Conservation (phyloP, 805 yeast genomes). For the Yarrowia porcina region DNA sequence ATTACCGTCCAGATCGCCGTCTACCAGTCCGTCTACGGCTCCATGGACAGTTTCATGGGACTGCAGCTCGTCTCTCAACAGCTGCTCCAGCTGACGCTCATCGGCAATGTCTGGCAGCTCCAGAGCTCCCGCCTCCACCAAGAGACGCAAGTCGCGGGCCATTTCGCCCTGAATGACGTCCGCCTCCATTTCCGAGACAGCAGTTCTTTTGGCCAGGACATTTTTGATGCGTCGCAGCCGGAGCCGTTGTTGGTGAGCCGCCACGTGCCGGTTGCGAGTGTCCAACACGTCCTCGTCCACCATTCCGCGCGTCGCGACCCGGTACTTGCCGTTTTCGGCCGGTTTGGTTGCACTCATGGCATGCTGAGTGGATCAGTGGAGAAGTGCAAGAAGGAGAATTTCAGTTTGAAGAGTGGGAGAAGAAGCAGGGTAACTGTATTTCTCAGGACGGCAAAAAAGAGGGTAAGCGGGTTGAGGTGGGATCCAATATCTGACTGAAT, state of each 20-base stretch:
- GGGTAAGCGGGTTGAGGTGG: not conserved
- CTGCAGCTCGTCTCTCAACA: slow-evolving; percentile 16
- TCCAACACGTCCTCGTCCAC: slow-evolving; percentile 18
- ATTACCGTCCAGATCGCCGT: slow-evolving; percentile 17
- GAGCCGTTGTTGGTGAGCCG: slow-evolving; percentile 11
- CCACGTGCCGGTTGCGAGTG: slow-evolving; percentile 20
- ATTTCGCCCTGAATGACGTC: slow-evolving; percentile 14
- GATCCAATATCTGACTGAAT: not conserved
- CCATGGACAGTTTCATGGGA: slow-evolving; percentile 6
- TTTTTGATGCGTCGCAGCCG: slow-evolving; percentile 22
- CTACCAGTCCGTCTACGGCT: slow-evolving; percentile 12
- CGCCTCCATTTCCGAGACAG: slow-evolving; percentile 15
- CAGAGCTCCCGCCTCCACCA: slow-evolving; percentile 20
- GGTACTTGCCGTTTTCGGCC: slow-evolving; percentile 23
- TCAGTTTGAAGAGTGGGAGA: not conserved
- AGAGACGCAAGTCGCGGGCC: slow-evolving; percentile 23
- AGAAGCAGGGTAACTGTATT: not conserved
- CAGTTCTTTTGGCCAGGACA: slow-evolving; percentile 15
- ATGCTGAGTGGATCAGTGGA: not conserved
- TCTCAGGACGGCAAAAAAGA: not conserved
- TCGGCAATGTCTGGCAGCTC: slow-evolving; percentile 14
- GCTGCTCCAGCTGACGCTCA: slow-evolving; percentile 8
- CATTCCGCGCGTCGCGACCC: slow-evolving; percentile 22
- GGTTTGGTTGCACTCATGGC: slow-evolving; percentile 17
- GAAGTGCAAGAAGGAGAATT: not conserved